phyloP scores from a whole-genome alignment of 1,139 yeast species.

The Debaryomyces sp. region DNA sequence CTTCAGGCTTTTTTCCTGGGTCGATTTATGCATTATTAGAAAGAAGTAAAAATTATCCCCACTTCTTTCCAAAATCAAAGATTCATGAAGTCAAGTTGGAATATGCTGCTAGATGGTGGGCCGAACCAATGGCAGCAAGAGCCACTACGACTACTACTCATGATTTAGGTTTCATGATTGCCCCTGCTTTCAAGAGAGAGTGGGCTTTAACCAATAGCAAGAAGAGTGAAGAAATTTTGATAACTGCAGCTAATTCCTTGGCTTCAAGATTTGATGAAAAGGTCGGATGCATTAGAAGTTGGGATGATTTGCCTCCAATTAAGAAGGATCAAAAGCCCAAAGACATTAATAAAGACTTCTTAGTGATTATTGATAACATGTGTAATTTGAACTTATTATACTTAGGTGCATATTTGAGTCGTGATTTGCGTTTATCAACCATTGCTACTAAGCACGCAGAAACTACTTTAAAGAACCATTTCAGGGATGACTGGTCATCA shows the following conservation, averaged over 20 bases:
- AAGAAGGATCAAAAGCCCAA: conserved; percentile 15
- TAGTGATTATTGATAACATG: conserved; percentile 33
- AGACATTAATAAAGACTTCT: conserved; percentile 19
- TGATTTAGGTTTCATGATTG: conserved; percentile 27
- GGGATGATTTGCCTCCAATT: conserved; percentile 18
- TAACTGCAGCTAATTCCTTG: conserved; percentile 25
- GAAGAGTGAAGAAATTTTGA: conserved; percentile 19
- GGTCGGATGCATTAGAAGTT: conserved; percentile 26
- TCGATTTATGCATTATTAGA: conserved; percentile 23
- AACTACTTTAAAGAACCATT: conserved; percentile 25
- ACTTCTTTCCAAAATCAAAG: conserved; percentile 9
- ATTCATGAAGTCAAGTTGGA: conserved; percentile 18
- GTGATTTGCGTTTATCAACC: conserved; percentile 23
- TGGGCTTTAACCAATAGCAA: conserved; percentile 16
- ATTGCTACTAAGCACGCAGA: conserved; percentile 30
- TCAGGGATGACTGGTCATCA: conserved; percentile 25
- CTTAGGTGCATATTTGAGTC: conserved; percentile 24
- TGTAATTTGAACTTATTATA: conserved; percentile 29
- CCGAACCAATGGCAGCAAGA: conserved; percentile 19
- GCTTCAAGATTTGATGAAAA: conserved; percentile 22
- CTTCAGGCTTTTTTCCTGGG: conserved; percentile 30
- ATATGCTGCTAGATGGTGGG: conserved; percentile 24
- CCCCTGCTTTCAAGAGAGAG: conserved; percentile 26
- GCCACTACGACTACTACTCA: conserved; percentile 26
- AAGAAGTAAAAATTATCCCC: conserved; percentile 17